Conservation (phyloP, 371 early-diverging fungal genomes). For the Dinochytrium kinnereticum region DNA sequence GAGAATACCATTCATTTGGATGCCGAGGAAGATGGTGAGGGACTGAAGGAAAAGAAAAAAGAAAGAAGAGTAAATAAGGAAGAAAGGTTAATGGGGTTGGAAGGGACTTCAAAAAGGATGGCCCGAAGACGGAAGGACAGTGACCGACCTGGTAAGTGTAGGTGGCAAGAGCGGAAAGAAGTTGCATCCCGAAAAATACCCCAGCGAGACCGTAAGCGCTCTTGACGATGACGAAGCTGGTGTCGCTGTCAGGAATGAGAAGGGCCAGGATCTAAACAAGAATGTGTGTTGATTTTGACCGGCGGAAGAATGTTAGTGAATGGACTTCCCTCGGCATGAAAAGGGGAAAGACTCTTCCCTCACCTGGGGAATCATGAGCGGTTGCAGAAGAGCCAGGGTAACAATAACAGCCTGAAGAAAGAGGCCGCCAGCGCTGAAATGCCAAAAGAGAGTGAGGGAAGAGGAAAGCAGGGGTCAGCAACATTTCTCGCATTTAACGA, state of each 20-base stretch:
- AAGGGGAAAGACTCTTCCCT: too few species aligned
- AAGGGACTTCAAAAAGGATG: too few species aligned
- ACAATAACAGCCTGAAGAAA: not conserved
- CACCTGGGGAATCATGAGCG: not conserved
- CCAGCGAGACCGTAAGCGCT: slow-evolving; percentile 25
- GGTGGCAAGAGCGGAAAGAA: slow-evolving; percentile 1
- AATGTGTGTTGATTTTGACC: not conserved
- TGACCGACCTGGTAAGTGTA: not conserved
- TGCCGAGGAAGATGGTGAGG: slow-evolving; percentile 46
- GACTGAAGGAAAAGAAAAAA: slow-evolving; percentile 4
- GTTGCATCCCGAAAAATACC: slow-evolving; percentile 24
- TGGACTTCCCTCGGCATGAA: too few species aligned
- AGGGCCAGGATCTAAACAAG: not conserved
- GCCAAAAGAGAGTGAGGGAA: not conserved
- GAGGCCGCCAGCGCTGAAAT: not conserved
- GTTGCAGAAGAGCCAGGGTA: not conserved
- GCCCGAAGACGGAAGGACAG: too few species aligned
- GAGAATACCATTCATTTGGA: slow-evolving; percentile 73
- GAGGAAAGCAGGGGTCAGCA: not conserved
- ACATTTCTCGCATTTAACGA: too few species aligned
- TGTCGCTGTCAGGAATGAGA: not conserved
- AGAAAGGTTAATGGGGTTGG: too few species aligned
- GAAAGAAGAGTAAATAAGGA: not conserved
- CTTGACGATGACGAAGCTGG: not conserved
- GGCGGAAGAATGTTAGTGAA: not conserved